Evolutionary conservation across 805 yeast genomes (phyloP).

Genomic region (Wickerhamiella siamensis): DNA sequence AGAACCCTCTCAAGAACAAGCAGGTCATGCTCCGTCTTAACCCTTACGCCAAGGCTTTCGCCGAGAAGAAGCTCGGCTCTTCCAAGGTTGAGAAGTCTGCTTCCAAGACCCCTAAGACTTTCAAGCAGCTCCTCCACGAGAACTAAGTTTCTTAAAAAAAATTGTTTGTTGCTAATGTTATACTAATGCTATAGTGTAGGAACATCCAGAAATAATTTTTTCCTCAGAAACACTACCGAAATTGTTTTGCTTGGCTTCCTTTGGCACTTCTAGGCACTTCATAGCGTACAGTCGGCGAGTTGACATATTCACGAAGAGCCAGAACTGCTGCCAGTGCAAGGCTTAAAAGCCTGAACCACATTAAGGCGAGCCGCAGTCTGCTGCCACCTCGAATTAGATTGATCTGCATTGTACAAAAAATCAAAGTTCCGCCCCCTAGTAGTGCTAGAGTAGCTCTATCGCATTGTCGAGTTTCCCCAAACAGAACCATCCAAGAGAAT

Average conservation of each 20-base stretch:
- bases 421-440: too few species aligned
- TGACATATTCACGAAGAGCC: too few species aligned
- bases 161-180: neutral
- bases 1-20: constrained; percentile 99
- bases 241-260: neutral
- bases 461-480: too few species aligned
- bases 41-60: constrained; percentile 98
- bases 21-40: constrained; percentile 94
- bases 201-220: neutral
- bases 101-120: constrained; percentile 23
- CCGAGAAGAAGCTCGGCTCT: constrained; percentile 83
- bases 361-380: too few species aligned
- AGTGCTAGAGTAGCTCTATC: too few species aligned
- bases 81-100: constrained; percentile 54
- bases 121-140: constrained; percentile 22
- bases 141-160: constrained; percentile 14
- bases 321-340: too few species aligned
- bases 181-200: neutral
- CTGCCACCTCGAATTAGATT: too few species aligned
- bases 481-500: too few species aligned
- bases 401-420: too few species aligned
- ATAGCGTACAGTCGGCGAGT: too few species aligned
- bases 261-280: too few species aligned
- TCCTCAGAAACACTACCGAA: neutral
- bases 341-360: too few species aligned